Conservation (phyloP, 1,284 basidiomycete genomes). For the Boletus sp. region DNA sequence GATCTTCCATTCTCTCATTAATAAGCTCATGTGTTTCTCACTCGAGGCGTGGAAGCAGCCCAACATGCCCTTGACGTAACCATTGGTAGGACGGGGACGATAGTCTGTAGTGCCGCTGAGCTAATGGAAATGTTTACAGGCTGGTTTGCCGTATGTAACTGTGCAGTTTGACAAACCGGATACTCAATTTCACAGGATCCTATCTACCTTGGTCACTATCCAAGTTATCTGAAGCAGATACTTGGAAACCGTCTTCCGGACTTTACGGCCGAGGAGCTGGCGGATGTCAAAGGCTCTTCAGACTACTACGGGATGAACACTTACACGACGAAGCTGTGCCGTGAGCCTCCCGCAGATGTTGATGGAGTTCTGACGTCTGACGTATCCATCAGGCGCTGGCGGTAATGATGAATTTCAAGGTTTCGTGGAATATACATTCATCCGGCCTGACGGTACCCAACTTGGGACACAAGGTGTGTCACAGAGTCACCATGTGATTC, state of each 20-base stretch:
- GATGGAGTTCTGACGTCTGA: slow-evolving; percentile 3
- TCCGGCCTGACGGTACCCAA: slow-evolving; percentile 63
- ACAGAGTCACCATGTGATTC: slow-evolving; percentile 12
- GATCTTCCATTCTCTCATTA: not conserved
- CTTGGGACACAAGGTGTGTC: slow-evolving; percentile 66
- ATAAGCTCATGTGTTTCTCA: not conserved
- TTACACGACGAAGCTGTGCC: slow-evolving; percentile 72
- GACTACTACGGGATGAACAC: slow-evolving; percentile 73
- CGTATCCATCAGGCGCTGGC: slow-evolving; percentile 50
- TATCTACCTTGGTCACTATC: slow-evolving; percentile 75
- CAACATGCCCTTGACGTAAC: slow-evolving; percentile 23
- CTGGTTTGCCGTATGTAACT: not conserved
- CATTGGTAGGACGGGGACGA: slow-evolving; percentile 50
- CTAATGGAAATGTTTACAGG: slow-evolving; percentile 5
- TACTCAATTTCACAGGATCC: slow-evolving; percentile 54
- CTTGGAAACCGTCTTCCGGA: slow-evolving; percentile 67
- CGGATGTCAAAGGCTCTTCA: slow-evolving; percentile 66
- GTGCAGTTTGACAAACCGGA: not conserved
- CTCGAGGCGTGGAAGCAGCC: slow-evolving; percentile 61
- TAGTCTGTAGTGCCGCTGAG: not conserved
- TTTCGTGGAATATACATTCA: slow-evolving; percentile 62
- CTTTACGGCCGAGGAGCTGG: slow-evolving; percentile 64
- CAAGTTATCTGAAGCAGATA: slow-evolving; percentile 60
- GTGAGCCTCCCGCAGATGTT: slow-evolving; percentile 37
- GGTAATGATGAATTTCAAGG: slow-evolving; percentile 71